phyloP scores from a whole-genome alignment of 805 yeast genomes.

The Wickerhamiella australiensis region DNA sequence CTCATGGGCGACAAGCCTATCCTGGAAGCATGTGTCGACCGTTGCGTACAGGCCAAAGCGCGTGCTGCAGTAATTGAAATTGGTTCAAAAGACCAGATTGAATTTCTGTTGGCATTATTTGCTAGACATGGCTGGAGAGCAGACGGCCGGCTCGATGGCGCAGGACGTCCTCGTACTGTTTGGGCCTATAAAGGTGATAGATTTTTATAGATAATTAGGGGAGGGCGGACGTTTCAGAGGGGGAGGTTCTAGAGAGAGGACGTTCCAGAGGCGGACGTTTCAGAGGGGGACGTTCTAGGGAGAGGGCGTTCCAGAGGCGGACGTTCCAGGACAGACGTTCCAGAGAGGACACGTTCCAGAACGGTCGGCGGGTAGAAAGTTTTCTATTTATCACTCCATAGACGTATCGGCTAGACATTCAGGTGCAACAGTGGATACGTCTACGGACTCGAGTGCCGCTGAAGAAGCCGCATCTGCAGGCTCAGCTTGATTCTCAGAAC shows the following conservation, averaged over 20 bases:
- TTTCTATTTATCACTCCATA: not conserved
- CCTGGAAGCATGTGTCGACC: constrained; percentile 43
- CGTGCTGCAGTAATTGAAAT: constrained; percentile 63
- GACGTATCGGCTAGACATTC: not conserved
- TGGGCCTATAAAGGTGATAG: constrained; percentile 18
- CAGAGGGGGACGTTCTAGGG: too few relatives aligned
- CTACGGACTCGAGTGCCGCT: too few relatives aligned
- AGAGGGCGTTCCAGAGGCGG: too few relatives aligned
- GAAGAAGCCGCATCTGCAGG: too few relatives aligned
- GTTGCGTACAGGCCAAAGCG: constrained; percentile 35
- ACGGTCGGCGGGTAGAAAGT: too few relatives aligned
- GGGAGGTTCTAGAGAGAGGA: too few relatives aligned
- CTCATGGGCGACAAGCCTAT: constrained; percentile 69
- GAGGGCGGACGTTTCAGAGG: too few relatives aligned
- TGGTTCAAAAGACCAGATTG: constrained; percentile 50
- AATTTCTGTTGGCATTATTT: constrained; percentile 27
- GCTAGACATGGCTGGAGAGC: constrained; percentile 34
- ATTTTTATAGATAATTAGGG: not conserved
- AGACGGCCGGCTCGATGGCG: constrained; percentile 18
- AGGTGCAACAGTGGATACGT: too few relatives aligned
- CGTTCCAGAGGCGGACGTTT: too few relatives aligned
- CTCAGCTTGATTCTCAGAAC: too few relatives aligned
- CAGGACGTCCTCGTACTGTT: constrained; percentile 20
- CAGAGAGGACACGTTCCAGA: too few relatives aligned
- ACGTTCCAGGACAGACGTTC: too few relatives aligned